These are phyloP conservation scores for Candida railenensis DNA, from an alignment of 805 yeast genomes.

Conservation along the genomic window DNA sequence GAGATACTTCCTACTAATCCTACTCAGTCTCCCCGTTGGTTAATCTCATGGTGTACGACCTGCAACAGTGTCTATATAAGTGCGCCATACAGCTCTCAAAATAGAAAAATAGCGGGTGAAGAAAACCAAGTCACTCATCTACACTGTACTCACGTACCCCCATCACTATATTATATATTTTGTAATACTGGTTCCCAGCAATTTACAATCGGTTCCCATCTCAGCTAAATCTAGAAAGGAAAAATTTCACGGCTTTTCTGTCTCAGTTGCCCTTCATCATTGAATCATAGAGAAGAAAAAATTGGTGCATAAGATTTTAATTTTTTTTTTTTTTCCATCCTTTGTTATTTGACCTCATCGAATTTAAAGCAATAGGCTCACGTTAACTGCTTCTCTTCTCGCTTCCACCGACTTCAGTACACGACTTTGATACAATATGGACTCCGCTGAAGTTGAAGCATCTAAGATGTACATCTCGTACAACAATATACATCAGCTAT, in stretches of 20 bases:
- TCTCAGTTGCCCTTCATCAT: background rate
- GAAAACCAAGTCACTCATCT: no score
- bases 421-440: constrained; percentile 9
- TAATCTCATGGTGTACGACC: background rate
- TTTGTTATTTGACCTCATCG: background rate
- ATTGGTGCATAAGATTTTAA: background rate
- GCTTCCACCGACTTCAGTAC: background rate
- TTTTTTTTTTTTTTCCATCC: background rate
- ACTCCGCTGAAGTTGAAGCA: constrained; percentile 20
- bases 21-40: no score
- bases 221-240: background rate
- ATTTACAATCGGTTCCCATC: no score
- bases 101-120: no score
- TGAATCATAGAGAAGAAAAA: background rate
- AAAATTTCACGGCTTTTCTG: background rate
- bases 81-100: background rate
- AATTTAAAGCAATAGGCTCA: no score
- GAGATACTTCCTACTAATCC: background rate
- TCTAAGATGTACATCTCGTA: constrained; percentile 71
- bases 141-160: no score
- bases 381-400: background rate
- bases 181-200: no score
- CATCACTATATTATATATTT: no score
- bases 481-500: constrained; percentile 76
- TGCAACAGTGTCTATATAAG: background rate